Conservation (phyloP, 1,139 yeast genomes). For the Geotrichum carabidarum region DNA sequence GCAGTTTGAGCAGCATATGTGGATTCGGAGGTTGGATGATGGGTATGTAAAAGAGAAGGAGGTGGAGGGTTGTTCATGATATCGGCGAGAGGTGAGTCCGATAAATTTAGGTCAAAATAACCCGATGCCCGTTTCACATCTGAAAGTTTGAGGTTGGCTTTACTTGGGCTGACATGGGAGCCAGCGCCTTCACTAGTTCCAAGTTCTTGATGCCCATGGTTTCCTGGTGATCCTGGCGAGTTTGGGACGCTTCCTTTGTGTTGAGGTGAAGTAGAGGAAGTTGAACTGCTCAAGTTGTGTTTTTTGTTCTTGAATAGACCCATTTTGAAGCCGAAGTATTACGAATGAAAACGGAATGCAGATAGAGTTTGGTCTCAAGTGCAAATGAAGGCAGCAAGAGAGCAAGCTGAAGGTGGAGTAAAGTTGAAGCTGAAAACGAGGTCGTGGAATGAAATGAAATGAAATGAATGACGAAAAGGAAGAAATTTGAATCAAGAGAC, state of each 20-base stretch:
- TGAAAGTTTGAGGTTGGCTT: not conserved
- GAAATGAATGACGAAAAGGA: not conserved
- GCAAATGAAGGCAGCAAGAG: no score
- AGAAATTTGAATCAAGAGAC: no score
- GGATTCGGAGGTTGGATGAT: slow-evolving; percentile 6
- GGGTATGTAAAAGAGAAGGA: not conserved
- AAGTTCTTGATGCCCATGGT: not conserved
- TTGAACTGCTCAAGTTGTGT: not conserved
- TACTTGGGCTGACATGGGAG: not conserved
- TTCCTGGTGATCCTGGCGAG: not conserved
- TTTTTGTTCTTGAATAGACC: not conserved
- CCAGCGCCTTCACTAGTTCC: not conserved
- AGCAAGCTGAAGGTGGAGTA: no score
- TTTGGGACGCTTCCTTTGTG: not conserved
- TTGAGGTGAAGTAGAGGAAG: not conserved
- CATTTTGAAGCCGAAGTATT: not conserved
- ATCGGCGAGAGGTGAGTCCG: not conserved
- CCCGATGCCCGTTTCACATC: slow-evolving; percentile 12
- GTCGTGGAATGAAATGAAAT: not conserved
- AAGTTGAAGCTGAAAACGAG: not conserved
- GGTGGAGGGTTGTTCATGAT: slow-evolving; percentile 3
- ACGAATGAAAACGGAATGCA: not conserved
- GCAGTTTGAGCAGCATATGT: slow-evolving; percentile 5
- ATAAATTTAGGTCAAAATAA: slow-evolving; percentile 8
- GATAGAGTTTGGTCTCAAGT: no score